Percentiles rank a stretch among this genome's conserved stretches.
Evolutionary conservation across 2,329 filamentous ascomycete species (phyloP).

Genomic region (Verticillium nonalfalfae): DNA sequence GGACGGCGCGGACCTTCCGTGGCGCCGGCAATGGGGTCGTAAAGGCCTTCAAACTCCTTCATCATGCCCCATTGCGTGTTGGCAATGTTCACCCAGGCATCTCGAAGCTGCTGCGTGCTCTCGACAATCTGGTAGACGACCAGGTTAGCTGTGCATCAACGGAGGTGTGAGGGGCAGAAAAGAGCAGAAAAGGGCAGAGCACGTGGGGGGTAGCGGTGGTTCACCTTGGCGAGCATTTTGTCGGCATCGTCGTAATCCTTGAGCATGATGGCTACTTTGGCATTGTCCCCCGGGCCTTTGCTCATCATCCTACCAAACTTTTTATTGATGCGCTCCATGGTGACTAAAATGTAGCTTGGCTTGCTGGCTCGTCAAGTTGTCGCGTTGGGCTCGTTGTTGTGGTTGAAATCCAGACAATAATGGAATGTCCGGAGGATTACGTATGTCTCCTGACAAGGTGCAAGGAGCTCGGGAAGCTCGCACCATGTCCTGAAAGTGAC

Average conservation of each 20-base stretch:
- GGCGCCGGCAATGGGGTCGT: conserved; percentile 68
- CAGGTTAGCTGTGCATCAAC: not conserved
- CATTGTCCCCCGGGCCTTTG: conserved; percentile 64
- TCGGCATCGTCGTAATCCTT: conserved; percentile 79
- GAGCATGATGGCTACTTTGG: conserved; percentile 67
- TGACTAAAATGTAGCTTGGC: conserved; percentile 13
- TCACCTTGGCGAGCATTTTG: conserved; percentile 64
- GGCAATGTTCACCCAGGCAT: conserved; percentile 70
- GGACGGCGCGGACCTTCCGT: conserved; percentile 48
- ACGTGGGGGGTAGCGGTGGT: conserved; percentile 12
- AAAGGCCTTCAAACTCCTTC: conserved; percentile 64
- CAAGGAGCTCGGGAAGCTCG: not conserved
- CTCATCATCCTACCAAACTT: conserved; percentile 68
- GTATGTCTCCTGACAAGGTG: not conserved
- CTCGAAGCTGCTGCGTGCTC: conserved; percentile 68
- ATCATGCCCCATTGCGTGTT: conserved; percentile 61
- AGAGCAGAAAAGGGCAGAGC: conserved; percentile 5
- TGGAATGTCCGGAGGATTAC: not conserved
- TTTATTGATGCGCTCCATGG: conserved; percentile 67
- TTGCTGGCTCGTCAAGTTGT: not conserved
- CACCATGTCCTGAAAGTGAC: not conserved
- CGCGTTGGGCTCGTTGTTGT: not conserved
- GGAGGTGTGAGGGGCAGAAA: not conserved
- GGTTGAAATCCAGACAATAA: not conserved
- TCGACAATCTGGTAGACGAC: conserved; percentile 60